Conservation (phyloP, 176 grass and related monocot genomes). For the Carex myosuroides region DNA sequence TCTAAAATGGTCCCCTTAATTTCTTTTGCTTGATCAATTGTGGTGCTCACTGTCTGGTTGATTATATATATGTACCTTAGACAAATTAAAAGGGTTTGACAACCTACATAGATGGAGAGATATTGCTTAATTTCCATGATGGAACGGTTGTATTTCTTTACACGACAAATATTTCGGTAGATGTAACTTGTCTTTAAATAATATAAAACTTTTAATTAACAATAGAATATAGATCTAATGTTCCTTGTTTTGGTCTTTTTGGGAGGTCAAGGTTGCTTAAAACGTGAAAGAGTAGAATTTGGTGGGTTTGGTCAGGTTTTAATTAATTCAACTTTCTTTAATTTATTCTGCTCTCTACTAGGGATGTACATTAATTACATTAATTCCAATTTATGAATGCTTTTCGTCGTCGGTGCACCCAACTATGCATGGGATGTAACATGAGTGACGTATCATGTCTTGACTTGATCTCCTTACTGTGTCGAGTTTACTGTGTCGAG, state of each 20-base stretch:
- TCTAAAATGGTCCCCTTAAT: neutral
- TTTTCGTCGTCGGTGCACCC: no score
- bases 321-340: neutral
- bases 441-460: no score
- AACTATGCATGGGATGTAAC: no score
- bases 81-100: neutral
- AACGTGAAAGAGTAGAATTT: neutral
- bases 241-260: neutral
- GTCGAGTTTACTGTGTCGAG: no score
- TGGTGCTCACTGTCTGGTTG: neutral
- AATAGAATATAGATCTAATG: no score
- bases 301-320: slow-evolving; percentile 1
- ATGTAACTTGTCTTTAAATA: neutral
- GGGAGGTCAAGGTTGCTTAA: neutral
- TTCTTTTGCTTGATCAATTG: neutral
- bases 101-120: neutral
- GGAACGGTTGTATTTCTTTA: neutral
- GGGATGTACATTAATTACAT: no score
- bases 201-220: no score
- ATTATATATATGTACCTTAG: neutral
- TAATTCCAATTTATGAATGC: no score
- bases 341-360: neutral
- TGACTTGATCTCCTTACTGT: no score
- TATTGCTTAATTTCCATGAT: neutral
- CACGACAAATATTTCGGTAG: neutral